phyloP scores from a whole-genome alignment of 768 basidiomycete species.

The Termitomyces sp. region DNA sequence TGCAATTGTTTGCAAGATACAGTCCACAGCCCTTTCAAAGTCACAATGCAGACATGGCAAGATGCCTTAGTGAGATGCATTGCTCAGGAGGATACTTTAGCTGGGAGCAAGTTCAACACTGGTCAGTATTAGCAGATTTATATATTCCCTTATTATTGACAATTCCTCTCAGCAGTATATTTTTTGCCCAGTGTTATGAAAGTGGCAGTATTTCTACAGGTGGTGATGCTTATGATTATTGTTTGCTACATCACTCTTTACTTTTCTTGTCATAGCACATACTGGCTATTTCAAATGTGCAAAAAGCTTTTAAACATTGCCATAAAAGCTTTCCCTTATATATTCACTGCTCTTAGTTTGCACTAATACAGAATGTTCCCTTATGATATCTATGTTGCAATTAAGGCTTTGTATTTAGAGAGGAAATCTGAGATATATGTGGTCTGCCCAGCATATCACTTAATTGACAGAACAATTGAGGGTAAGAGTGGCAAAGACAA shows the following conservation, averaged over 20 bases:
- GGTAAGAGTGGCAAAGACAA: too few relatives aligned
- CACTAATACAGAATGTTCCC: too few relatives aligned
- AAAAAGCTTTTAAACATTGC: not conserved
- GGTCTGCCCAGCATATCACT: slow-evolving; percentile 14
- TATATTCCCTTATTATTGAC: too few relatives aligned
- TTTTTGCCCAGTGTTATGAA: too few relatives aligned
- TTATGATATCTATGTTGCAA: too few relatives aligned
- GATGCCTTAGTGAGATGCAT: not conserved
- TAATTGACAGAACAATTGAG: not conserved
- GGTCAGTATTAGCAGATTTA: not conserved
- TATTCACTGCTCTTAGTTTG: too few relatives aligned
- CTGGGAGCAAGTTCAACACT: not conserved
- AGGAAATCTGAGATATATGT: slow-evolving; percentile 12
- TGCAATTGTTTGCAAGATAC: not conserved
- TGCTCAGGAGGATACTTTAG: not conserved
- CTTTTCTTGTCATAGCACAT: not conserved
- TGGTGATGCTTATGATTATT: not conserved
- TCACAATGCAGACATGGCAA: not conserved
- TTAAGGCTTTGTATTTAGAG: slow-evolving; percentile 9
- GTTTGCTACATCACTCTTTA: not conserved
- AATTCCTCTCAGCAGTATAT: too few relatives aligned
- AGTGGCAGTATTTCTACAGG: not conserved
- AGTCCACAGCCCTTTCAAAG: not conserved
- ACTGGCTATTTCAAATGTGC: not conserved
- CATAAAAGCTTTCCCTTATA: too few relatives aligned